A percentile compares a stretch with the other conserved stretches of the same genome.
Evolutionary conservation across 805 yeast genomes (phyloP).

Genomic region (Sungouiella thailandica): DNA sequence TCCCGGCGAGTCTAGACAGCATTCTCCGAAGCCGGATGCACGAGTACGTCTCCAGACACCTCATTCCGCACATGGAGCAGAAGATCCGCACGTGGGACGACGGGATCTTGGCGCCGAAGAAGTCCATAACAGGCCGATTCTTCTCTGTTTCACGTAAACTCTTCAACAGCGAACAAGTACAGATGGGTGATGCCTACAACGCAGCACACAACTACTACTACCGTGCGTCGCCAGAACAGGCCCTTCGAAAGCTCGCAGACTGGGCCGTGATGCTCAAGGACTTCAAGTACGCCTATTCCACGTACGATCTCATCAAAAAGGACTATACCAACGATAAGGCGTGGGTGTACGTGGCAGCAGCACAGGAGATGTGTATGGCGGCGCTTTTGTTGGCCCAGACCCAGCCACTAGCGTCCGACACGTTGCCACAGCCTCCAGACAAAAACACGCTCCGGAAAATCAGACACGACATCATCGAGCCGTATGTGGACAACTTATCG

Average conservation of each 20-base stretch:
- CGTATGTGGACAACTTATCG: slow-evolving; percentile 63
- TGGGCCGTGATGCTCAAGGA: slow-evolving; percentile 91
- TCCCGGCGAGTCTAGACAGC: slow-evolving; percentile 37
- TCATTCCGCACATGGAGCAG: slow-evolving; percentile 82
- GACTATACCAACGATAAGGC: slow-evolving; percentile 76
- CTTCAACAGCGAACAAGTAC: slow-evolving; percentile 27
- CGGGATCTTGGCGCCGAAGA: slow-evolving; percentile 68
- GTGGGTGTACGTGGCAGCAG: slow-evolving; percentile 73
- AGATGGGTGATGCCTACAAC: slow-evolving; percentile 31
- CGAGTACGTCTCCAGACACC: slow-evolving; percentile 44
- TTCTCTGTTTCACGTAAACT: slow-evolving; percentile 64
- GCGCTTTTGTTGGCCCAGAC: slow-evolving; percentile 61
- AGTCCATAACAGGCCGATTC: slow-evolving; percentile 68
- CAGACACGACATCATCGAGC: slow-evolving; percentile 50
- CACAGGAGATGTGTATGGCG: slow-evolving; percentile 84
- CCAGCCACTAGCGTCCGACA: slow-evolving; percentile 20
- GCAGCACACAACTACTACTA: slow-evolving; percentile 53
- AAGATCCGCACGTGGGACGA: slow-evolving; percentile 85
- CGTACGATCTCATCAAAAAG: slow-evolving; percentile 76
- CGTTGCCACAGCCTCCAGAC: slow-evolving; percentile 26
- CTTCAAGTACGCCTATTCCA: slow-evolving; percentile 75
- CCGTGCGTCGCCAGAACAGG: slow-evolving; percentile 62
- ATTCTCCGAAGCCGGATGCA: slow-evolving; percentile 35
- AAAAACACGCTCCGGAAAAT: slow-evolving; percentile 42
- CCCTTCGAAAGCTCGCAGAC: slow-evolving; percentile 80